Base-by-base conservation (phyloP, 169 alveolate genomes). In the Plasmodium vivax region DNA sequence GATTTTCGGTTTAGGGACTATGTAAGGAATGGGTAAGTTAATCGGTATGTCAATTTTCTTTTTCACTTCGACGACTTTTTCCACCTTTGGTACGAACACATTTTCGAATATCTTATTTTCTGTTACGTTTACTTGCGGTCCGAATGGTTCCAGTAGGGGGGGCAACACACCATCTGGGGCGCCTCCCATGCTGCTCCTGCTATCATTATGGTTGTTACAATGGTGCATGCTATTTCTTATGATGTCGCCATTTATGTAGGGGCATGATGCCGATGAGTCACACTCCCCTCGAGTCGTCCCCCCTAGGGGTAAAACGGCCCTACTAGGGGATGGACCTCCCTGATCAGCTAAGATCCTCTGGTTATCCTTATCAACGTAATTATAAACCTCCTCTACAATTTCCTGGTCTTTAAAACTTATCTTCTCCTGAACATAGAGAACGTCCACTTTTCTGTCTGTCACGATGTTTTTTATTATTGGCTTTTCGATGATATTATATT, bases 1-100 rank as follows among this genome's bases (percentile, higher is more conserved):
- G 27, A 95, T 92, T 80, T 93, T 93, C 23, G 97, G 97, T 82
- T 95, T 95, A 27, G 97, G 97, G 41, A 95, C 97, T 87, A 95
- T 95, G 82, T 95, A 95, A 30, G 97, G 97, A 14, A 95, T 94
- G 41, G 97, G 97, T 79, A 95, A 45, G 34, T 88, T 80, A 14
- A 88, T 88, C 47, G 94, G 94, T 79, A 88, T 88, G 71, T 88
- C 94, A 54, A 88, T 88, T 88, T 88, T 51, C 23, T 88, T 88
- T 77, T 77, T 77, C 30, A 88, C 38, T 88, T 88, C 94, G 27
- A 88, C 87, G 34, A 88, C 90, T 88, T 88, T 88, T 77, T 88
- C 94, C 34, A 88, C 94, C 45, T 88, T 88, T 9, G 94, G 94
- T 45, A 88, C 32, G 47, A 88, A 80, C 51, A 88, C 81, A 47